These are phyloP conservation scores for Hordeum marinum DNA, from an alignment of 176 grass and related monocot genomes.

Conservation along the genomic window DNA sequence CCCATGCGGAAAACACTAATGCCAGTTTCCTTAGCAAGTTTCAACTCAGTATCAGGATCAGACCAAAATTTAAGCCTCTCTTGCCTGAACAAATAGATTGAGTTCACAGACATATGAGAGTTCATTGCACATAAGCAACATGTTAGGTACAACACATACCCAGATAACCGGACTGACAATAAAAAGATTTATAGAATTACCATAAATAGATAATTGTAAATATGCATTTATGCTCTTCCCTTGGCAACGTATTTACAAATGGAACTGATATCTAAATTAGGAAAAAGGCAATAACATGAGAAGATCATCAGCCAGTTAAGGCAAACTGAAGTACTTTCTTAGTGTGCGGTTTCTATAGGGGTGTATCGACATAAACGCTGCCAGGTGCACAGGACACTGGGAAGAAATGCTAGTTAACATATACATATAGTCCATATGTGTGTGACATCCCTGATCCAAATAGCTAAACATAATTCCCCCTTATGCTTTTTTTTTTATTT, in stretches of 20 bases:
- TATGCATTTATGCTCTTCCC: background rate
- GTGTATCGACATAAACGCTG: background rate
- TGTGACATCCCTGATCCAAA: background rate
- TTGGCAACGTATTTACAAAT: background rate
- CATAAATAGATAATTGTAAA: background rate
- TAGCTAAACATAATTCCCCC: background rate
- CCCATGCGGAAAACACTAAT: slow-evolving; percentile 83
- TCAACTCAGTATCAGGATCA: slow-evolving; percentile 84
- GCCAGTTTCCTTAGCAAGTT: slow-evolving; percentile 84
- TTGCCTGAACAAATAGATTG: slow-evolving; percentile 43
- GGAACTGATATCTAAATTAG: background rate
- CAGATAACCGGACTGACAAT: background rate
- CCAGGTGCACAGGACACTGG: background rate
- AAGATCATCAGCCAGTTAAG: slow-evolving; percentile 1
- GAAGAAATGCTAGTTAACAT: background rate
- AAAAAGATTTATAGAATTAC: background rate
- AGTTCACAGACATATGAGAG: slow-evolving; percentile 13
- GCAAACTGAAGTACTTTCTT: background rate
- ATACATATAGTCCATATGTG: background rate
- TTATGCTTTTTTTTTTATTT: too few relatives aligned
- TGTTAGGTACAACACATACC: background rate
- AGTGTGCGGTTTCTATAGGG: background rate
- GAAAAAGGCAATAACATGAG: background rate
- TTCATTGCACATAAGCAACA: background rate
- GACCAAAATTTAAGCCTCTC: slow-evolving; percentile 98